Conservation (phyloP, 2,329 filamentous ascomycete genomes). For the Macrophomina tecta region DNA sequence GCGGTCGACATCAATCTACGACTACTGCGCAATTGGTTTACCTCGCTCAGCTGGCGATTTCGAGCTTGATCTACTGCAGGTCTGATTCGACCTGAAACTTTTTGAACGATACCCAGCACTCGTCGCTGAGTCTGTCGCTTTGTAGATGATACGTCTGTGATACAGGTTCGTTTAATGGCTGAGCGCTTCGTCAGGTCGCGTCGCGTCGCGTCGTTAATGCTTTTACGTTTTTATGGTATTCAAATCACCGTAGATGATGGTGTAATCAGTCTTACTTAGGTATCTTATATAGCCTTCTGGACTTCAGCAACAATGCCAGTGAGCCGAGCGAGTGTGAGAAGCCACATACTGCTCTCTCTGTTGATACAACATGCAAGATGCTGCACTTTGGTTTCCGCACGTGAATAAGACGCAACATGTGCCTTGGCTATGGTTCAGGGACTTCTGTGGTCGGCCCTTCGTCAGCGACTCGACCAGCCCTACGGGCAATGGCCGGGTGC, state of each 20-base stretch:
- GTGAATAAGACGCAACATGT: not conserved
- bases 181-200: conserved; percentile 6
- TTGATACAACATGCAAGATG: not conserved
- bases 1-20: conserved; percentile 16
- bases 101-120: conserved; percentile 20
- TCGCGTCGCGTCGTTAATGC: conserved; percentile 13
- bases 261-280: conserved; percentile 12
- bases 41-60: conserved; percentile 14
- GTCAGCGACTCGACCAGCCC: not conserved
- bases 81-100: not conserved
- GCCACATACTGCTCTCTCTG: conserved; percentile 14
- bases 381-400: not conserved
- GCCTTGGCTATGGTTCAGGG: not conserved
- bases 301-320: not conserved
- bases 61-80: not conserved
- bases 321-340: not conserved
- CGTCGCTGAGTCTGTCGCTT: conserved; percentile 12
- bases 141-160: conserved; percentile 14
- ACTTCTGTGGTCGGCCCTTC: too few species aligned
- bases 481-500: not conserved
- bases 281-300: conserved; percentile 6
- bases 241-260: conserved; percentile 8
- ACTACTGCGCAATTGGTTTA: conserved; percentile 1
- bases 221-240: conserved; percentile 19
- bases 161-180: conserved; percentile 1